These are phyloP conservation scores for Rosellinia necatrix DNA, from an alignment of 2,329 filamentous ascomycete species.

Conservation along the genomic window DNA sequence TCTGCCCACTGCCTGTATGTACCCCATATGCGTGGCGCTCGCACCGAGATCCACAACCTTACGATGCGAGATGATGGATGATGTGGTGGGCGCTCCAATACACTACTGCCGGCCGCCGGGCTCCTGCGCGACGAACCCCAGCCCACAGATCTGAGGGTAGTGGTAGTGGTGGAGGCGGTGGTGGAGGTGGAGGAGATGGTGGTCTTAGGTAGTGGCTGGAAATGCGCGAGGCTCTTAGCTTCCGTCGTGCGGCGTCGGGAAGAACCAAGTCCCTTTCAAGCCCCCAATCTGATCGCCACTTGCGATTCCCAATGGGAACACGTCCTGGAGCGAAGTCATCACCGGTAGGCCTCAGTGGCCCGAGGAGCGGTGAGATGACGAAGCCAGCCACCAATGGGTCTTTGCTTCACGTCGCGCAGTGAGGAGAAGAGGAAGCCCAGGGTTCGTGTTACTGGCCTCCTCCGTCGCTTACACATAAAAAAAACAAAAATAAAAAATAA, in stretches of 20 bases:
- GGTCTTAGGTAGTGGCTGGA: not conserved
- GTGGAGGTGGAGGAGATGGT: too few relatives aligned
- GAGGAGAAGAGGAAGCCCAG: not conserved
- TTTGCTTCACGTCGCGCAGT: not conserved
- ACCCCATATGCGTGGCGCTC: slow-evolving; percentile 27
- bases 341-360: slow-evolving; percentile 3
- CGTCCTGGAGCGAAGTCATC: too few relatives aligned
- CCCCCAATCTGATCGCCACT: slow-evolving; percentile 18
- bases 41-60: slow-evolving; percentile 18
- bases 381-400: not conserved
- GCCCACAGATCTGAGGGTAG: slow-evolving; percentile 1
- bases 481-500: too few relatives aligned
- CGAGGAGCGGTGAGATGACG: slow-evolving; percentile 16
- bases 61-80: slow-evolving; percentile 23
- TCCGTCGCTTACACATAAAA: slow-evolving; percentile 19
- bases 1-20: slow-evolving; percentile 5
- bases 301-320: too few relatives aligned
- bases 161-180: too few relatives aligned
- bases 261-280: not conserved
- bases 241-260: not conserved
- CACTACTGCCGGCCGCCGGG: slow-evolving; percentile 20
- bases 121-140: slow-evolving; percentile 17
- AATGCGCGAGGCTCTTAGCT: slow-evolving; percentile 2
- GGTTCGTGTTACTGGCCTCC: not conserved
- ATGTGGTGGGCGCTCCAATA: slow-evolving; percentile 16